Evolutionary conservation across 2,329 filamentous ascomycete species (phyloP).

Genomic region (Neofusicoccum sp.): DNA sequence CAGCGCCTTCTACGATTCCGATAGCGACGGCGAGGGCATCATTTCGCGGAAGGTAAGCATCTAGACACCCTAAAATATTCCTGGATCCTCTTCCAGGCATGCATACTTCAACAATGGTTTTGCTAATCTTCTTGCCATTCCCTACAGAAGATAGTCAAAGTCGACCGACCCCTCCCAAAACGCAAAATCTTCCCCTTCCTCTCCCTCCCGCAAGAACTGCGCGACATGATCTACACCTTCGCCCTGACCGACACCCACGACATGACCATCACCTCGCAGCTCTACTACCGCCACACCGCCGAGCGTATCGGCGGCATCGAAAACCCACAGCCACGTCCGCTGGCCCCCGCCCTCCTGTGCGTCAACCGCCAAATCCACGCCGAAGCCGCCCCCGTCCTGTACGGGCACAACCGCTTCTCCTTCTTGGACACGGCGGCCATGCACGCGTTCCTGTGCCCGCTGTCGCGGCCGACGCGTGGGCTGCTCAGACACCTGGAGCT

Average conservation of each 20-base stretch:
- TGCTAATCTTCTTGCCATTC: background rate
- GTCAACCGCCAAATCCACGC: conserved; percentile 34
- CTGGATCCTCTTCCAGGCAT: background rate
- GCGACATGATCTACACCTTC: conserved; percentile 37
- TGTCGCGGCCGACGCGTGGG: background rate
- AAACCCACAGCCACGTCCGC: background rate
- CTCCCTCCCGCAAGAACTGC: conserved; percentile 37
- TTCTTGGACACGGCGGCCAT: conserved; percentile 32
- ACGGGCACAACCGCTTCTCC: conserved; percentile 32
- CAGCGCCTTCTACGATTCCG: conserved; percentile 7
- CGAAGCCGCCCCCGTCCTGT: conserved; percentile 34
- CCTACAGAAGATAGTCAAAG: background rate
- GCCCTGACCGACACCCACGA: conserved; percentile 30
- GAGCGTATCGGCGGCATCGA: too few species aligned
- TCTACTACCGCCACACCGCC: conserved; percentile 6
- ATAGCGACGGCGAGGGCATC: background rate
- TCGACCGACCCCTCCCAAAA: conserved; percentile 29
- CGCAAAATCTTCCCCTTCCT: conserved; percentile 39
- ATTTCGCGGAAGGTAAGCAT: background rate
- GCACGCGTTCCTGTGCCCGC: conserved; percentile 33
- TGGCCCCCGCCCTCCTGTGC: conserved; percentile 33
- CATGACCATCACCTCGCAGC: conserved; percentile 28
- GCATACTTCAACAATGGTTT: background rate
- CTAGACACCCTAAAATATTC: background rate
- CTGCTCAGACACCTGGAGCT: conserved; percentile 24